Base-by-base conservation (phyloP, 495 filamentous ascomycete genomes). In the Aspergillus egyptiacus region DNA sequence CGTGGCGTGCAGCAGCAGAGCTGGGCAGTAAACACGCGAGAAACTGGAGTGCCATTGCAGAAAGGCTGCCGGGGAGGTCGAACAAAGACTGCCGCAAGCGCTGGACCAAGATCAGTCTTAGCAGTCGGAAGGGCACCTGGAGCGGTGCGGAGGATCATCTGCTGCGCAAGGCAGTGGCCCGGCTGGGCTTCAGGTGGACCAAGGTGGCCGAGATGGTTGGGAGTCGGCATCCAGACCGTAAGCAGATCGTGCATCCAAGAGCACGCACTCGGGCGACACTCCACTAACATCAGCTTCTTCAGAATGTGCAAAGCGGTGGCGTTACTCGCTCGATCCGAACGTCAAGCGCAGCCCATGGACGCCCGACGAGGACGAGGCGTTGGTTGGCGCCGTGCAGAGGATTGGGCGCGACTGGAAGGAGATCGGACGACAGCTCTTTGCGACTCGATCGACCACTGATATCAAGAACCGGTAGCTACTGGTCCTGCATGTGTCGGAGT, bases 41-140 rank as follows among this genome's bases (percentile, higher is more conserved):
- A 5, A 47, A 41, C 35, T 53, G 53, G 53, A 50, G 42, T 27
- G 40, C 39, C 2, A 55, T 55, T 15, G 31, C 48, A n/a, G 25
- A 31, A 24, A 30, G 17, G 23, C 45, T 61, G 2, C 48, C 37
- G 15, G 58, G 60, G 8, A 45, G 60, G 9, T 54, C 49, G 14
- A 63, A 63, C 32, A 63, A 63, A 42, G 60, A 63, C 39, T 63
- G 60, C 28, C 58, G 60, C 39, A 60, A 59, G 23, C 50, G 60
- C 34, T 63, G 60, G 60, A 42, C 37, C 11, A 54, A 54, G 33
- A 35, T 54, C n/a, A 28, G 39, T 11, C 19, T 30, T 9, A 45
- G 38, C 25, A 49, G 38, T 10, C 45, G 45, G 3, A 61, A 62
- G 34, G 61, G 61, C 10, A 18, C 51, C 17, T 64, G 61, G 61